These are phyloP conservation scores for Botrytis byssoidea DNA, from an alignment of 2,329 filamentous ascomycete species.

Conservation along the genomic window DNA sequence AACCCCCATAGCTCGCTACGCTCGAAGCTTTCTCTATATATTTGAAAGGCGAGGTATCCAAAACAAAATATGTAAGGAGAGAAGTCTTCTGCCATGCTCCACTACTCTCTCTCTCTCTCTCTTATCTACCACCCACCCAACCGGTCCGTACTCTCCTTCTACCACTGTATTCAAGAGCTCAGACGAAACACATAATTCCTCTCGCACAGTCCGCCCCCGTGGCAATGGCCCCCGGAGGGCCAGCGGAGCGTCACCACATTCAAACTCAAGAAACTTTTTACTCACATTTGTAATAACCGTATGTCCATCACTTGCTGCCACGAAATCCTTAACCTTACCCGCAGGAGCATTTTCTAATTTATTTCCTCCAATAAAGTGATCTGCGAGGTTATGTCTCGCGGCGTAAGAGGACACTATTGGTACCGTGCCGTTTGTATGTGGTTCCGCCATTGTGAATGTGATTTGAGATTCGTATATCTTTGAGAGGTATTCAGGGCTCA, in stretches of 20 bases:
- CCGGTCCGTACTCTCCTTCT: too few relatives aligned
- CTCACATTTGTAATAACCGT: constrained; percentile 93
- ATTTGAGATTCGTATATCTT: background rate
- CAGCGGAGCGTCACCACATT: background rate
- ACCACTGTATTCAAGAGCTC: background rate
- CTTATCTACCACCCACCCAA: background rate
- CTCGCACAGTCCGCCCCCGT: background rate
- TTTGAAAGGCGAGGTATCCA: background rate
- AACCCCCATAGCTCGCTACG: background rate
- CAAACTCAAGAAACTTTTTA: background rate
- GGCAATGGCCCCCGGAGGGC: background rate
- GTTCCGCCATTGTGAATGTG: constrained; percentile 21
- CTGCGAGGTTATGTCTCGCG: constrained; percentile 76
- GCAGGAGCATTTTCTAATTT: constrained; percentile 76
- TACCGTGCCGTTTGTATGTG: constrained; percentile 43
- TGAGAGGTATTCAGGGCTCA: constrained; percentile 27
- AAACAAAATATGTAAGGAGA: background rate
- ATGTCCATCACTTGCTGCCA: constrained; percentile 83
- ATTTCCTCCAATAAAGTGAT: constrained; percentile 98
- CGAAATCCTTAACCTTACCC: constrained; percentile 94
- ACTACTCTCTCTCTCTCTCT: background rate
- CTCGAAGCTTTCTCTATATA: background rate
- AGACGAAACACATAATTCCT: background rate
- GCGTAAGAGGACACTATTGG: constrained; percentile 58
- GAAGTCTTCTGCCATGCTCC: background rate